Evolutionary conservation across 2,329 filamentous ascomycete genomes (phyloP), one percentile per base, ranked within the genome.

Genomic region (Stylonectria norvegica): DNA sequence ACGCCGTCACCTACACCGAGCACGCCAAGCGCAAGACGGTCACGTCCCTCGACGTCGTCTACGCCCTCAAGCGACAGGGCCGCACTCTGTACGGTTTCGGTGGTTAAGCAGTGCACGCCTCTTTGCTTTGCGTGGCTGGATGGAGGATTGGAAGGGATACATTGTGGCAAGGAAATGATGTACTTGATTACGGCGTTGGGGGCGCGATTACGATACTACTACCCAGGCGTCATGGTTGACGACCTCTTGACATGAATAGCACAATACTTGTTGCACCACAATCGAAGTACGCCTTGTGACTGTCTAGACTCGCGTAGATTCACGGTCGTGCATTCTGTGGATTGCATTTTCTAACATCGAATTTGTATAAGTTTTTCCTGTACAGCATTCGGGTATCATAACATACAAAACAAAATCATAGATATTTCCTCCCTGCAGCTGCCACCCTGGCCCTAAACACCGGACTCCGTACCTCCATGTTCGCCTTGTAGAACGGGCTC

Each of bases 401-500:
- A 15, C 22, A 30, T 34, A 29, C 20, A 28, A n/a, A n/a, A 32
- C 14, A 5, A 30, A 17, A 23, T 75, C 66, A 95, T 43, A 96
- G 65, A 68, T 93, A 96, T 67, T 97, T 98, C 69, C 88, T 89
- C 52, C 89, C 93, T 1, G 91, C 91, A 2, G 88, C 88, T 2
- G 81, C 82, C 15, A 98, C 89, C 58, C 86, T 79, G 40, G 79
- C 72, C 52, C 87, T 77, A 63, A 98, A 98, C 2, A 96, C 78
- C 0, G 89, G 86, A 65, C 90, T 97, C 60, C 76, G 81, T 37
- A 98, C 83, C 54, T 87, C 83, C 75, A 86, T 86, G 50, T 95
- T 91, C 40, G 85, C 80, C 38, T 78, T 76, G 70, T 96, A 97
- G 64, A 98, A 98, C 0, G 93, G 93, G 61, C 82, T 97, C 93